Base-by-base conservation (phyloP, 2,329 filamentous ascomycete species). In the Cordyceps cateniannulata region DNA sequence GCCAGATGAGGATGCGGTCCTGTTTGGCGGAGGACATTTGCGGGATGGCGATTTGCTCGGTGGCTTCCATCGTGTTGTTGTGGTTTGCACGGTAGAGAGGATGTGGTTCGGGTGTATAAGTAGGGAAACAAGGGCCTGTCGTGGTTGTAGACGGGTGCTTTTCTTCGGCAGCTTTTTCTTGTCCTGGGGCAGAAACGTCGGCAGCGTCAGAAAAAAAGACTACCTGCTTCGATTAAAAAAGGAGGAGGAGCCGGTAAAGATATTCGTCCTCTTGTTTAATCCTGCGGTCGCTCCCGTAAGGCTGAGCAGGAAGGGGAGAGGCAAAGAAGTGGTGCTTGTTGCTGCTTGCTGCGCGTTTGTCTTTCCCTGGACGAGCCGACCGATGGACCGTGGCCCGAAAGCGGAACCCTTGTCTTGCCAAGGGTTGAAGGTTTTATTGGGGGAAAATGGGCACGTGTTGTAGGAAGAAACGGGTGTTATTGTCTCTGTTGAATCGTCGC, bases 1-100 rank as follows among this genome's bases (percentile, higher is more conserved):
- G 77, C 81, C 81, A 84, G 62, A 78, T 73, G 62, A 78, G 69
- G 64, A 83, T 80, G 68, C 76, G 75, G 53, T 72, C 68, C 53
- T 75, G 70, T 60, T 74, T 74, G 58, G 72, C 66, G 35, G 55
- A 29, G 57, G 61, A 51, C 50, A 56, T 42, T 53, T 54, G 64
- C 60, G 45, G 59, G 51, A 42, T 35, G 38, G 16, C 16, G 38
- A 35, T n/a, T 55, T 56, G 59, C 25, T 57, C 61, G 38, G 61
- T 53, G 12, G 47, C 60, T 7, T 52, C 49, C 25, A 62, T 53
- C 42, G 56, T 56, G 55, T 20, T 29, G 18, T 54, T 52, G 25
- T 35, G n/a, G 6, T 29, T 42, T n/a, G n/a, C n/a, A n/a, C n/a
- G n/a, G 35, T 22, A 24, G 18, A 18, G 25, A 50, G 48, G 42